Evolutionary conservation across 352 stramenopile genomes (phyloP).

Genomic region (Globisporangium splendens): DNA sequence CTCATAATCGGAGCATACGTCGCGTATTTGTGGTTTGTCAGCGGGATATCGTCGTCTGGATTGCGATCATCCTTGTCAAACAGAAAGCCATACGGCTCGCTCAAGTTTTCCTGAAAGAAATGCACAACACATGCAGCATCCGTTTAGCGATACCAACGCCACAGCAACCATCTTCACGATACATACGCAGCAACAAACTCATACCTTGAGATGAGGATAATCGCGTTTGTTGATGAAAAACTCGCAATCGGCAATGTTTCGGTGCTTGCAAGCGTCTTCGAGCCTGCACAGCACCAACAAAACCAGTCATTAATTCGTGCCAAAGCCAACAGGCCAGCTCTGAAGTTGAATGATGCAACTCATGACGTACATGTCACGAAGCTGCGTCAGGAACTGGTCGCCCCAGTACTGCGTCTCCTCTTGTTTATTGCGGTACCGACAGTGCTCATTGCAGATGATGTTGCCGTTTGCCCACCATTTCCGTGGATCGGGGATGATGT

Average conservation of each 20-base stretch:
- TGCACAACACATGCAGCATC: conserved; percentile 1
- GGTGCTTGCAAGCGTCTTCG: conserved; percentile 92
- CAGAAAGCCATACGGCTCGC: conserved; percentile 98
- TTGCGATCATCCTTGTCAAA: conserved; percentile 97
- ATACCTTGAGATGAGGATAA: conserved; percentile 97
- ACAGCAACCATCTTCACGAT: background rate
- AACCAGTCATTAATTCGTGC: background rate
- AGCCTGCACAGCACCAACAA: conserved; percentile 39
- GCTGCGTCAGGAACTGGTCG: conserved; percentile 95
- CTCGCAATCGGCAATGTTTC: conserved; percentile 96
- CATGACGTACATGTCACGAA: conserved; percentile 90
- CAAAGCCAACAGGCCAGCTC: background rate
- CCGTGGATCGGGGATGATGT: conserved; percentile 74
- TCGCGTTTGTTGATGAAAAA: conserved; percentile 99
- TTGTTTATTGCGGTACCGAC: conserved; percentile 82
- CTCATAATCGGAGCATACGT: conserved; percentile 97
- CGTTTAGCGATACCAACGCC: background rate
- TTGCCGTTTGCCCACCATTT: conserved; percentile 99
- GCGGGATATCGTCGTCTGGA: conserved; percentile 90
- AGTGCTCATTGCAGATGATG: conserved; percentile 98
- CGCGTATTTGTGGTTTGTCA: conserved; percentile 86
- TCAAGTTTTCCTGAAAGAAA: conserved; percentile 83
- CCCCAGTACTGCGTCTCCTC: conserved; percentile 95
- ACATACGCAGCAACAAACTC: background rate
- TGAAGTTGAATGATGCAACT: background rate